Evolutionary conservation across 805 yeast genomes (phyloP).

Genomic region (Kuraishia ogatae): DNA sequence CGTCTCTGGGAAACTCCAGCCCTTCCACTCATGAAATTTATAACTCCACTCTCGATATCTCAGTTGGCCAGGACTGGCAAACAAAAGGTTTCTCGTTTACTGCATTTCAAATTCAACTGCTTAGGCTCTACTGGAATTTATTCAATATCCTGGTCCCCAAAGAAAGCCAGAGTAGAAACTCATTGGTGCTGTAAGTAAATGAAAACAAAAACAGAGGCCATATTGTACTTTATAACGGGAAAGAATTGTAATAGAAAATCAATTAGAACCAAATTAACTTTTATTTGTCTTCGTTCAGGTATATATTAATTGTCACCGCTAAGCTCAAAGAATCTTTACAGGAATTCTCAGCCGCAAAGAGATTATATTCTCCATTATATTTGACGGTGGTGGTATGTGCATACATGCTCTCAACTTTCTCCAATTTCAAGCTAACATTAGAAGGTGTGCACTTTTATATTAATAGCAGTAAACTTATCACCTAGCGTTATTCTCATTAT

Average conservation of each 20-base stretch:
- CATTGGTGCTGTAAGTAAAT: neutral
- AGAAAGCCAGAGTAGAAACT: neutral
- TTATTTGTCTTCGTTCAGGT: neutral
- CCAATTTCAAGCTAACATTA: neutral
- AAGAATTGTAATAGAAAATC: too few species aligned
- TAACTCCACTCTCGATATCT: neutral
- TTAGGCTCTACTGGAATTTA: neutral
- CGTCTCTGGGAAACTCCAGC: neutral
- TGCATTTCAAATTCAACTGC: neutral
- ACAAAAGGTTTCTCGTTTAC: neutral
- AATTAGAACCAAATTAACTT: neutral
- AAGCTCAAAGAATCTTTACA: neutral
- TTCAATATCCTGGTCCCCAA: neutral
- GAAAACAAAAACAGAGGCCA: too few species aligned
- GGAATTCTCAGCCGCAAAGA: neutral
- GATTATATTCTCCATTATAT: neutral
- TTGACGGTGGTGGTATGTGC: neutral
- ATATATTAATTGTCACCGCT: neutral
- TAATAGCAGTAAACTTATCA: neutral
- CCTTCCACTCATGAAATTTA: neutral
- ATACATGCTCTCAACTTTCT: neutral
- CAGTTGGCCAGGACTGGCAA: neutral
- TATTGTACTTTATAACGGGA: too few species aligned
- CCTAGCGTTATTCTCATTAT: neutral
- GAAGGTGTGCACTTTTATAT: neutral